Conservation (phyloP, 2,329 filamentous ascomycete genomes). For the Xylariaceae sp. region DNA sequence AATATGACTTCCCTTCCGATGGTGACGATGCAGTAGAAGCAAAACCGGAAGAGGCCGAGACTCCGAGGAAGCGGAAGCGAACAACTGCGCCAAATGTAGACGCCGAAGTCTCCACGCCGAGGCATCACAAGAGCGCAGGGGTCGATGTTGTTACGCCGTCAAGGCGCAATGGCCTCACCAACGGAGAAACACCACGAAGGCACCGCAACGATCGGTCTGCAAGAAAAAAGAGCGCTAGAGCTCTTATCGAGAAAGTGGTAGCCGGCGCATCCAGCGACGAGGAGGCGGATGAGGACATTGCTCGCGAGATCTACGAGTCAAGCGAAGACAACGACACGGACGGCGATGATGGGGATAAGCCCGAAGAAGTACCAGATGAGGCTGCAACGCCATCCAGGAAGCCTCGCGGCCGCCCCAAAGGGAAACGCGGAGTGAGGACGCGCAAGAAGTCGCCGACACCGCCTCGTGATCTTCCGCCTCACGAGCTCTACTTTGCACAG, state of each 20-base stretch:
- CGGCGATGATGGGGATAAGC: constrained; percentile 30
- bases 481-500: constrained; percentile 91
- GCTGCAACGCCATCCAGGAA: constrained; percentile 44
- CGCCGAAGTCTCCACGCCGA: constrained; percentile 21
- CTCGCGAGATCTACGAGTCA: constrained; percentile 61
- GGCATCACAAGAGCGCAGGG: constrained; percentile 20
- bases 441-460: constrained; percentile 70
- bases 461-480: constrained; percentile 73
- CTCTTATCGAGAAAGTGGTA: constrained; percentile 67
- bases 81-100: constrained; percentile 4
- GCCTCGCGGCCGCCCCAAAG: constrained; percentile 38
- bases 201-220: constrained; percentile 76
- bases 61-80: constrained; percentile 23
- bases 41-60: constrained; percentile 12
- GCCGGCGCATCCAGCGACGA: constrained; percentile 62
- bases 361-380: constrained; percentile 23
- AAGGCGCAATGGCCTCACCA: constrained; percentile 23
- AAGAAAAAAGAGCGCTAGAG: constrained; percentile 74
- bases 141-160: constrained; percentile 24
- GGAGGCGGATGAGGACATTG: constrained; percentile 64
- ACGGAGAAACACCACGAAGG: constrained; percentile 55
- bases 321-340: constrained; percentile 42
- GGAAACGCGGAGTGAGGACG: constrained; percentile 32
- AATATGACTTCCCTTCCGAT: constrained; percentile 31
- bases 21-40: constrained; percentile 14